A percentile compares a stretch with the other conserved stretches of the same genome.
These are phyloP conservation scores for Colletotrichum falcatum DNA, from an alignment of 2,329 filamentous ascomycete species.

Conservation along the genomic window DNA sequence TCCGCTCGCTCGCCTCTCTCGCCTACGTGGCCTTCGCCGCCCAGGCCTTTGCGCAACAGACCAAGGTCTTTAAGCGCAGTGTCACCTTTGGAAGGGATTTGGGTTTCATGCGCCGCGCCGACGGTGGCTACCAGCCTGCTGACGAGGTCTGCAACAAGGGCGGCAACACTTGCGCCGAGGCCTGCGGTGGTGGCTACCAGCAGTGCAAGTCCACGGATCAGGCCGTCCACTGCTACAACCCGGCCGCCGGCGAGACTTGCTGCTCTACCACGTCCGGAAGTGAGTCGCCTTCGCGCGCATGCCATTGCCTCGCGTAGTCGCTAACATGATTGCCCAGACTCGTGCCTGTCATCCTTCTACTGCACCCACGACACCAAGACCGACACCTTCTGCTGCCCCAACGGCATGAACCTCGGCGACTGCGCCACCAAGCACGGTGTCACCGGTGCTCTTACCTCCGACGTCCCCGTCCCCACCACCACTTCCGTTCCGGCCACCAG, in stretches of 20 bases:
- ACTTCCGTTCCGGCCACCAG: slow-evolving; percentile 46
- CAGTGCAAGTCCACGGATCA: slow-evolving; percentile 63
- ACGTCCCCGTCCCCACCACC: slow-evolving; percentile 55
- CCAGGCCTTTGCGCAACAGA: slow-evolving; percentile 38
- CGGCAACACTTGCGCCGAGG: slow-evolving; percentile 62
- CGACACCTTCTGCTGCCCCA: slow-evolving; percentile 71
- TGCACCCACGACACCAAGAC: slow-evolving; percentile 66
- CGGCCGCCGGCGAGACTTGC: slow-evolving; percentile 63
- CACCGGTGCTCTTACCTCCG: slow-evolving; percentile 61
- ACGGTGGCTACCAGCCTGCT: slow-evolving; percentile 62
- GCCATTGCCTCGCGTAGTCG: background rate
- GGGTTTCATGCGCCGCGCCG: slow-evolving; percentile 58
- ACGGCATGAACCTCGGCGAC: slow-evolving; percentile 63
- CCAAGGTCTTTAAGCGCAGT: slow-evolving; percentile 50
- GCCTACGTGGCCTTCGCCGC: slow-evolving; percentile 42
- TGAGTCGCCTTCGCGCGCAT: slow-evolving; percentile 51
- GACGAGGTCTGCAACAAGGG: slow-evolving; percentile 62
- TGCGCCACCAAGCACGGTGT: slow-evolving; percentile 66
- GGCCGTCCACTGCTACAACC: slow-evolving; percentile 70
- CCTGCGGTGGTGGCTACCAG: slow-evolving; percentile 64
- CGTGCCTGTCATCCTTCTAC: slow-evolving; percentile 71
- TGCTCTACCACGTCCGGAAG: slow-evolving; percentile 68
- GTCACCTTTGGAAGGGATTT: slow-evolving; percentile 51
- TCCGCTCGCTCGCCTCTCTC: slow-evolving; percentile 41
- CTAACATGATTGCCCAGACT: slow-evolving; percentile 56